phyloP scores from a whole-genome alignment of 2,329 filamentous ascomycete species.

The Dactylellina sp. region DNA sequence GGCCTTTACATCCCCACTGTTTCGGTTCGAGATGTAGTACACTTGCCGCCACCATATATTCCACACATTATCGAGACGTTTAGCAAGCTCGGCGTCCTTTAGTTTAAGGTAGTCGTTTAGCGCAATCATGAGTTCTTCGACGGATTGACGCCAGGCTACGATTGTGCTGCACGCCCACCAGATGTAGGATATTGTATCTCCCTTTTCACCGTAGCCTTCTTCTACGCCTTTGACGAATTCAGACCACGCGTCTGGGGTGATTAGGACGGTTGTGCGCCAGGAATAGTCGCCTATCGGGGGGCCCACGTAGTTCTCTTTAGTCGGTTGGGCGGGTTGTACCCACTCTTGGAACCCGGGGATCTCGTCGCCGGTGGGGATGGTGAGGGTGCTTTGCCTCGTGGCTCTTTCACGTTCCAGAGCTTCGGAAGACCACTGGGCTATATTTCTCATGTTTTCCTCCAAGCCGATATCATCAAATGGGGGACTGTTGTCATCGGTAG shows the following conservation, averaged over 20 bases:
- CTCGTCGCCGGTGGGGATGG: not conserved
- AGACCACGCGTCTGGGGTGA: not conserved
- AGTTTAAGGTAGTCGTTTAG: not conserved
- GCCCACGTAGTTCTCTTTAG: not conserved
- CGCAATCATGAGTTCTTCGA: not conserved
- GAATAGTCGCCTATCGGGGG: constrained; percentile 1
- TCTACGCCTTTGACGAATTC: not conserved
- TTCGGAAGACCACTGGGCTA: constrained; percentile 14
- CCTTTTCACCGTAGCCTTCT: not conserved
- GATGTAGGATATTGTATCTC: not conserved
- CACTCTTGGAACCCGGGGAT: not conserved
- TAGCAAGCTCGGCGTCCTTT: not conserved
- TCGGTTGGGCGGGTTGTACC: not conserved
- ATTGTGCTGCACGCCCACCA: constrained; percentile 1
- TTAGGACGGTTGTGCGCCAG: constrained; percentile 7
- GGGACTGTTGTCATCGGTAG: not conserved
- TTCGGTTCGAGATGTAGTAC: constrained; percentile 3
- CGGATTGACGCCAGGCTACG: not conserved
- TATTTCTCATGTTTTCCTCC: not conserved
- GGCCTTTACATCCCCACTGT: not conserved
- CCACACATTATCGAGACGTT: not conserved
- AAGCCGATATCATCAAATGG: not conserved
- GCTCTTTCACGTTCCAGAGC: not conserved
- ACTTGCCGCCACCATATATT: not conserved
- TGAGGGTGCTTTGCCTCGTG: not conserved